Evolutionary conservation across 192 early-diverging fungal species (phyloP), one percentile per base, ranked within the genome.

Genomic region (Piromyces sp.): DNA sequence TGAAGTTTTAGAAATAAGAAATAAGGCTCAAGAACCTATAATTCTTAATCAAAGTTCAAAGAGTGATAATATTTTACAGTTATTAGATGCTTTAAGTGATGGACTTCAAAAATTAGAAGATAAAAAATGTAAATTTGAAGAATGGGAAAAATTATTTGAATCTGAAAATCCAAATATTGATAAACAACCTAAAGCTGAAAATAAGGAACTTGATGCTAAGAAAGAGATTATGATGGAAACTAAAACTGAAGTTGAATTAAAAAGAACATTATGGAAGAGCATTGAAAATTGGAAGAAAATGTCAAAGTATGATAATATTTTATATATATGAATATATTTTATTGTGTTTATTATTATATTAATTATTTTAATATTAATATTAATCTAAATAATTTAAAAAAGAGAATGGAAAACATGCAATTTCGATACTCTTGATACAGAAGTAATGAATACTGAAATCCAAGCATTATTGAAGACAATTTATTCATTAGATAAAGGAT

Each of bases 11-110:
- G 90, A 91, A 15, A 87, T 91, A 33, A 84, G 89, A 36, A 89
- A 90, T 81, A 79, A 85, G 0, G 91, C 89, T 13, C 91, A 92
- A 81, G 89, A 92, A 79, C 91, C 91, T 22, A 89, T 91, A 85
- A 89, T 92, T 13, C 82, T 90, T 22, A 91, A 91, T 81, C 79
- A 86, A 29, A 81, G 80, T 5, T 84, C 88, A 15, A 85, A 88
- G 22, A 86, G 84, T 79, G 88, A 90, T 13, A 42, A 86, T 37
- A 90, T 91, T 16, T 87, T 92, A 78, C 82, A 81, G 36, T 91
- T 88, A 79, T 80, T 92, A n/a, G 86, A 84, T 17, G 89, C 88
- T 40, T 81, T 92, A 80, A 80, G 84, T 30, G 37, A 68, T 19
- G 82, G 84, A 68, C 79, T 92, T 58, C 80, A 83, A 37, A 86